A percentile compares a stretch with the other conserved stretches of the same genome.
Evolutionary conservation across 2,329 filamentous ascomycete species (phyloP).

Genomic region (Fusarium globosum): DNA sequence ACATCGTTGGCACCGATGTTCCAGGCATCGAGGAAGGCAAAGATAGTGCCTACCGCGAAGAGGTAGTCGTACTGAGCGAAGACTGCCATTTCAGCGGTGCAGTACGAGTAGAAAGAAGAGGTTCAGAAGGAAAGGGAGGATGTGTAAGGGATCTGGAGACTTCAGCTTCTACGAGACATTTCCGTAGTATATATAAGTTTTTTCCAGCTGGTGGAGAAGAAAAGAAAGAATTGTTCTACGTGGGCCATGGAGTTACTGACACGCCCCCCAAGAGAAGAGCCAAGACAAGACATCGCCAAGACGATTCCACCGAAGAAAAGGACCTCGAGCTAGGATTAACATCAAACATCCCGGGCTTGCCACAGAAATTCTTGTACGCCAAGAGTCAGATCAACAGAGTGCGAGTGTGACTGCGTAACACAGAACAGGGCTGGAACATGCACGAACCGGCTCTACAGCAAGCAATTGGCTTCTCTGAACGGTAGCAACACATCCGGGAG

Average conservation of each 20-base stretch:
- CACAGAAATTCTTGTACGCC: conserved; percentile 30
- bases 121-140: neutral
- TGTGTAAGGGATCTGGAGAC: conserved; percentile 17
- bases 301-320: conserved; percentile 2
- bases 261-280: conserved; percentile 8
- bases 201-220: conserved; percentile 3
- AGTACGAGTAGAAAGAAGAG: neutral
- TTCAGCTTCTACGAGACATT: neutral
- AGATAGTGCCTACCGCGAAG: conserved; percentile 72
- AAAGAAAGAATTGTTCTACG: neutral
- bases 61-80: conserved; percentile 69
- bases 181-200: conserved; percentile 22
- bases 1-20: conserved; percentile 76
- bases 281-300: conserved; percentile 29
- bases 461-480: neutral
- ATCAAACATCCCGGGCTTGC: neutral
- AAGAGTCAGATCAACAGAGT: conserved; percentile 35
- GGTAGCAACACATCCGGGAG: neutral
- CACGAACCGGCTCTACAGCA: neutral
- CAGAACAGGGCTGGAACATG: neutral
- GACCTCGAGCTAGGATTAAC: neutral
- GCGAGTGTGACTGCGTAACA: neutral
- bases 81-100: conserved; percentile 38
- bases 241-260: conserved; percentile 1
- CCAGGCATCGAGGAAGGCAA: conserved; percentile 74